Evolutionary conservation across 495 filamentous ascomycete species (phyloP), one percentile per base, ranked within the genome.

Genomic region (Penicillium cinerascens): DNA sequence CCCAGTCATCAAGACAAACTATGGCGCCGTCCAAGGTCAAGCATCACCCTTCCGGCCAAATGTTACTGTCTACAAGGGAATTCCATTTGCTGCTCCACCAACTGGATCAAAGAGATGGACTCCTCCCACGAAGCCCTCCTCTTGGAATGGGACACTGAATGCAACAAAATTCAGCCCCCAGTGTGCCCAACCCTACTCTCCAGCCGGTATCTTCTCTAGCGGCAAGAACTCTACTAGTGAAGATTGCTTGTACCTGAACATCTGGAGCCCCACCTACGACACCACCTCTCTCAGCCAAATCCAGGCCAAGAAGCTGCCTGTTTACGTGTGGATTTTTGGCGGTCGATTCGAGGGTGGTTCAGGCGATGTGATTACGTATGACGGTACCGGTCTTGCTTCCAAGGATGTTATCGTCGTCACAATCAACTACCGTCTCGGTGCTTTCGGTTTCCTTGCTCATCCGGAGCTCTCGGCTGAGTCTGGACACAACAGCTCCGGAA

Each of bases 341-440:
- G 65, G 62, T 45, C 57, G 60, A 15, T 64, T 63, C 53, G 64
- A 60, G 23, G 58, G 57, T 3, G 61, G 62, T 2, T 57, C 60
- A 36, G 63, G 47, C 41, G 61, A 61, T 51, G 60, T 60, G n/a
- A 45, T 47, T 2, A 59, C 58, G 37, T 66, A 61, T 54, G 60
- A 66, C 51, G 63, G 64, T 3, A 47, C 44, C 17, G 64, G 64
- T 52, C 60, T 66, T 35, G 63, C 60, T n/a, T 53, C 56, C 41
- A 66, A 66, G 54, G 65, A 59, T 25, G 54, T 68, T 10, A 52
- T 68, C 33, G 61, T 64, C 37, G 63, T 68, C 20, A 68, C 59
- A 49, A 16, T 66, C 26, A 68, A 68, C 49, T 66, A 68, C 49
- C 65, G 65, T 4, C 2, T 29, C 4, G 42, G 42, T 16, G 22